Evolutionary conservation across 305 asterid genomes (phyloP).

Genomic region (Withania somnifera): DNA sequence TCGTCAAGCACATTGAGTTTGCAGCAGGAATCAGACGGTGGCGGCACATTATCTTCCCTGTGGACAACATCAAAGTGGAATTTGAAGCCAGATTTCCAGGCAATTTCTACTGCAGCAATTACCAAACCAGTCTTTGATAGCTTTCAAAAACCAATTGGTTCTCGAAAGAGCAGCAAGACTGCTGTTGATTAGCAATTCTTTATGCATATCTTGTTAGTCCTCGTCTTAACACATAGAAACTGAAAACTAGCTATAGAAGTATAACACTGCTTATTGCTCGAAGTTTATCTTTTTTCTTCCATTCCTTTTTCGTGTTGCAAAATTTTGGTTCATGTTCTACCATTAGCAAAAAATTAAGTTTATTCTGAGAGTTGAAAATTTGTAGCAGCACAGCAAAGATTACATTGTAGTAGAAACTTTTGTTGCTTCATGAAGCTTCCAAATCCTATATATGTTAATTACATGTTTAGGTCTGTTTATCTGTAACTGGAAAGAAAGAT

Average conservation of each 20-base stretch:
- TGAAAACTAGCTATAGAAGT: background rate
- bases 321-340: background rate
- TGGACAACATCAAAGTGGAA: conserved; percentile 63
- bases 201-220: background rate
- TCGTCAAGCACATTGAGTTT: conserved; percentile 63
- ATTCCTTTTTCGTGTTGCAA: background rate
- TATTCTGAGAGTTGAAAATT: background rate
- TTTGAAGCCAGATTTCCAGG: conserved; percentile 67
- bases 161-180: conserved; percentile 59
- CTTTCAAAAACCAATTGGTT: conserved; percentile 41
- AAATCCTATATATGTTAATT: background rate
- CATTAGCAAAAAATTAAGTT: background rate
- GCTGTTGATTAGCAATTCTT: conserved; percentile 52
- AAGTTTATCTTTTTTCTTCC: background rate
- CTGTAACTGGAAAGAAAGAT: background rate
- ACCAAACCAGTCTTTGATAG: conserved; percentile 79
- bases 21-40: conserved; percentile 58
- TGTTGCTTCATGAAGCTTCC: background rate
- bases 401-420: background rate
- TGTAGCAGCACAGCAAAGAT: background rate
- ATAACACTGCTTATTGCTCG: background rate
- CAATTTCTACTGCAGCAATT: conserved; percentile 59
- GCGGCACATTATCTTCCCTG: conserved; percentile 41
- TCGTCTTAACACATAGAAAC: background rate
- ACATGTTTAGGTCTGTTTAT: background rate